Conservation (phyloP, 2,329 filamentous ascomycete genomes). For the Coniochaeta ligniaria region DNA sequence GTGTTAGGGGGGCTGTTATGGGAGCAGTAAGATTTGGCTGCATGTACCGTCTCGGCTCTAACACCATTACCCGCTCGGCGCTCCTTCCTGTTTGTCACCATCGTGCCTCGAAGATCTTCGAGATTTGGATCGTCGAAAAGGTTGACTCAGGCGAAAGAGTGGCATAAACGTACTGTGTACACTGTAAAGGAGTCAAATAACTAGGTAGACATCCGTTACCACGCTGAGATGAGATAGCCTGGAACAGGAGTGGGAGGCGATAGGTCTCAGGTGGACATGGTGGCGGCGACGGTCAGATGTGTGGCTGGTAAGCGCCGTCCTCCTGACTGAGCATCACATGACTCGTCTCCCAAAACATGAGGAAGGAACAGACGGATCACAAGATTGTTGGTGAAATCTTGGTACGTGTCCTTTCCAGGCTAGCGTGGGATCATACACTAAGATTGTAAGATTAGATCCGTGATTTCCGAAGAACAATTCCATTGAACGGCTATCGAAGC, state of each 20-base stretch:
- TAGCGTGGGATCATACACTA: not conserved
- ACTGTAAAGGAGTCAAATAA: too few species aligned
- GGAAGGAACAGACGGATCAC: too few species aligned
- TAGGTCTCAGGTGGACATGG: not conserved
- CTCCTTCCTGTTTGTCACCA: too few species aligned
- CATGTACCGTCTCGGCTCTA: too few species aligned
- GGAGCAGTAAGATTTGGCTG: too few species aligned
- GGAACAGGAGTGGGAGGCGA: too few species aligned
- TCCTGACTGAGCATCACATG: not conserved
- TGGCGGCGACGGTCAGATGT: not conserved
- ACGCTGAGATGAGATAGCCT: too few species aligned
- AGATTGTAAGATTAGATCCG: not conserved
- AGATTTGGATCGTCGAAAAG: not conserved
- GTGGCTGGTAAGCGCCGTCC: not conserved
- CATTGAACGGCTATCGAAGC: constrained; percentile 1
- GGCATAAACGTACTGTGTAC: too few species aligned
- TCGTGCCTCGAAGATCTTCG: not conserved
- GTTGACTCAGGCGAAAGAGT: not conserved
- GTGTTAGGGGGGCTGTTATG: too few species aligned
- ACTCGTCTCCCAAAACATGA: not conserved
- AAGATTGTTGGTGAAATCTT: not conserved
- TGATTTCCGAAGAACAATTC: constrained; percentile 1
- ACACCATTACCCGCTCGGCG: too few species aligned
- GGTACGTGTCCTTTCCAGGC: not conserved
- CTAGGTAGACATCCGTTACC: too few species aligned